A percentile compares a stretch with the other conserved stretches of the same genome.
Evolutionary conservation across 1,139 yeast genomes (phyloP).

Genomic region (Magnusiomyces sp.): DNA sequence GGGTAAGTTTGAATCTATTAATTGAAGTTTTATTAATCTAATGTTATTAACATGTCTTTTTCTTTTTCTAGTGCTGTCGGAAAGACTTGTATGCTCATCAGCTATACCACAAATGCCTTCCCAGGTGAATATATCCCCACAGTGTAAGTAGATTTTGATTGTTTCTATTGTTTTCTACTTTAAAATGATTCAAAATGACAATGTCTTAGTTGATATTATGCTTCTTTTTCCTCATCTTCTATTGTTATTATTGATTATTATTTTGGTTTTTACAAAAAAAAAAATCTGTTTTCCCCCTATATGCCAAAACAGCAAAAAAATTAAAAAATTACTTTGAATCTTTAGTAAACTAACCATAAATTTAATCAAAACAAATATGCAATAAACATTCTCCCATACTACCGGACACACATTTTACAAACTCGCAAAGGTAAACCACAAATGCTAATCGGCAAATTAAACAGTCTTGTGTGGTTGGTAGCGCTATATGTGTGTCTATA

Average conservation of each 20-base stretch:
- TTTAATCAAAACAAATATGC: too few relatives aligned
- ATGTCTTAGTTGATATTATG: neutral
- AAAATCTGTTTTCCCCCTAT: too few relatives aligned
- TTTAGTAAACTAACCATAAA: too few relatives aligned
- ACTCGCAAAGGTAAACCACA: too few relatives aligned
- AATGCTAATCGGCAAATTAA: too few relatives aligned
- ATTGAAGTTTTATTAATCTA: neutral
- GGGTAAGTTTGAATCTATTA: slow-evolving; percentile 38
- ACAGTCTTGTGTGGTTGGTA: too few relatives aligned
- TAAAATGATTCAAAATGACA: neutral
- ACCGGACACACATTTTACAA: too few relatives aligned
- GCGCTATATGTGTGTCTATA: neutral
- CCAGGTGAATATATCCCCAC: slow-evolving; percentile 96
- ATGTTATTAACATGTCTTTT: neutral
- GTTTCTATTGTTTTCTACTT: neutral
- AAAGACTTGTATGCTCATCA: slow-evolving; percentile 78
- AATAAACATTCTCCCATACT: too few relatives aligned
- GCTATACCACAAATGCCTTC: slow-evolving; percentile 87
- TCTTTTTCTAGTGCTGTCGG: slow-evolving; percentile 63
- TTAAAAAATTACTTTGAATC: too few relatives aligned
- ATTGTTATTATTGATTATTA: too few relatives aligned
- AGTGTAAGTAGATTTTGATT: slow-evolving; percentile 31
- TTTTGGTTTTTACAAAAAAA: too few relatives aligned
- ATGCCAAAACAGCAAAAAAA: too few relatives aligned
- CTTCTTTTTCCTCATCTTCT: neutral